Conservation (phyloP, 2,329 filamentous ascomycete species). For the Aaosphaeria arxii region DNA sequence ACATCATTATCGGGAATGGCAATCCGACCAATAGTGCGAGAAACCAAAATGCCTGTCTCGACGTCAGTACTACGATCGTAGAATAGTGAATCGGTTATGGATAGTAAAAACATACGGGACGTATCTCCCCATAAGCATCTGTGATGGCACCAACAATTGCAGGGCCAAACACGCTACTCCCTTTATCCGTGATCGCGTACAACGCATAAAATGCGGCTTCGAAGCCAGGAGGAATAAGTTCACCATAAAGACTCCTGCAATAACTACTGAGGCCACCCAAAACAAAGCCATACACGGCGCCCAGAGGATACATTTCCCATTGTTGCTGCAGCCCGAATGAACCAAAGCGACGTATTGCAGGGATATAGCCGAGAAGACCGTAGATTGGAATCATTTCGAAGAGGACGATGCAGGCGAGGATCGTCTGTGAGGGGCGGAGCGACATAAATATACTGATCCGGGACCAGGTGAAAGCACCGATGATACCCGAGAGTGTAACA, state of each 20-base stretch:
- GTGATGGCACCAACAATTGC: conserved; percentile 92
- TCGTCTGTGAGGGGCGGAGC: conserved; percentile 78
- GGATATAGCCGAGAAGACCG: conserved; percentile 82
- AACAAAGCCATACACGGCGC: conserved; percentile 87
- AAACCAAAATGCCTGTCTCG: conserved; percentile 75
- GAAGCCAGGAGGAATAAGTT: conserved; percentile 88
- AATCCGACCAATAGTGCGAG: conserved; percentile 79
- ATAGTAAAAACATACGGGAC: conserved; percentile 37
- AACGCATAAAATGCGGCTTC: conserved; percentile 96
- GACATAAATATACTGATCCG: conserved; percentile 68
- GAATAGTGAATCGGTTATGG: background rate
- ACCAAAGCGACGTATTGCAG: conserved; percentile 70
- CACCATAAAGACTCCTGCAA: conserved; percentile 87
- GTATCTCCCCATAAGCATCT: conserved; percentile 58
- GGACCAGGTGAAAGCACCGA: conserved; percentile 88
- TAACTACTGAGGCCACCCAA: conserved; percentile 91
- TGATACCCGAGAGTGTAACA: conserved; percentile 76
- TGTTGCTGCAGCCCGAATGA: conserved; percentile 84
- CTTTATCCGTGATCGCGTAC: conserved; percentile 97
- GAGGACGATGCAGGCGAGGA: conserved; percentile 83
- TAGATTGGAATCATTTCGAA: conserved; percentile 94
- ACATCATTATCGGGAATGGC: conserved; percentile 78
- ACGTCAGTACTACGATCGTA: background rate
- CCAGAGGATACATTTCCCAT: conserved; percentile 95
- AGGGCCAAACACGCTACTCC: conserved; percentile 88